Conservation (phyloP, 2,329 filamentous ascomycete genomes). For the Amphichorda felina region DNA sequence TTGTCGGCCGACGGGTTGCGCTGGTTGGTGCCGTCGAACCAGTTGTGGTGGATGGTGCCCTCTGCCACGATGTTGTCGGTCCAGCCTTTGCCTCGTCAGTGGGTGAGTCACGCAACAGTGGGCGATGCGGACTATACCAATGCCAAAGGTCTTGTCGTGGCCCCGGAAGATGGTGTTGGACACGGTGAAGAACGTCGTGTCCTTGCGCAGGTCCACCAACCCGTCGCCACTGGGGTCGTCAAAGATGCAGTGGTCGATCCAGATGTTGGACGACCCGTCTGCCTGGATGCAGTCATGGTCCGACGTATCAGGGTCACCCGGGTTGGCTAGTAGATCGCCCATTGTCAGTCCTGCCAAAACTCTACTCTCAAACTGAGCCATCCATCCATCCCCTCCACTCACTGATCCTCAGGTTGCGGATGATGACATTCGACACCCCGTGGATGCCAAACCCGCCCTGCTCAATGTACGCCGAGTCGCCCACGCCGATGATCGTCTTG, state of each 20-base stretch:
- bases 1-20: conserved; percentile 14
- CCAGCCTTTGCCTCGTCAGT: conserved; percentile 12
- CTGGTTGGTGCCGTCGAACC: conserved; percentile 11
- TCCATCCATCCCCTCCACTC: too few relatives aligned
- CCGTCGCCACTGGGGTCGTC: conserved; percentile 11
- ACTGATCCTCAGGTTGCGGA: conserved; percentile 9
- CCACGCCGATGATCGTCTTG: conserved; percentile 10
- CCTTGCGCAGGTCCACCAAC: conserved; percentile 12
- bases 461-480: conserved; percentile 5
- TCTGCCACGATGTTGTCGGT: conserved; percentile 11
- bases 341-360: conserved; percentile 3
- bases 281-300: conserved; percentile 13
- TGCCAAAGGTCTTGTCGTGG: conserved; percentile 14
- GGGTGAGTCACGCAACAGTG: neutral
- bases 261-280: conserved; percentile 10
- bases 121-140: conserved; percentile 9
- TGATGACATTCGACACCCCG: conserved; percentile 8
- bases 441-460: conserved; percentile 8
- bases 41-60: conserved; percentile 13
- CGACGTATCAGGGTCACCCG: conserved; percentile 6
- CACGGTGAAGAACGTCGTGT: conserved; percentile 13
- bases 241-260: conserved; percentile 13
- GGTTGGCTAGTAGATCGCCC: neutral
- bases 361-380: too few relatives aligned
- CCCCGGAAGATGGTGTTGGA: conserved; percentile 12